Evolutionary conservation across 441 rosid species (phyloP).

Genomic region (Jatropha podagrica): DNA sequence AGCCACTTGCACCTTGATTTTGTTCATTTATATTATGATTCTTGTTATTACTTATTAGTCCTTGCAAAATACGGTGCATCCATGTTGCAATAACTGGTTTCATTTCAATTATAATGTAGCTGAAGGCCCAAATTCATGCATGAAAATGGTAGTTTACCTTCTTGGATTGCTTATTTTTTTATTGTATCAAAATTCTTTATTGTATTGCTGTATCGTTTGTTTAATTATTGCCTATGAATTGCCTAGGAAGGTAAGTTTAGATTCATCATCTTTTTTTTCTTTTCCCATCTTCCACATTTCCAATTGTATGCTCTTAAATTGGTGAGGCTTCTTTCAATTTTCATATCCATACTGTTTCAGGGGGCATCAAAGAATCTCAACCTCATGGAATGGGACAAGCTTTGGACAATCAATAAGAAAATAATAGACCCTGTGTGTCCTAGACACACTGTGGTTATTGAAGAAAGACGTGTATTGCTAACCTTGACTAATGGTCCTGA

Average conservation of each 20-base stretch:
- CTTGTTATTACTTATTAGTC: neutral
- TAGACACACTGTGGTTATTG: slow-evolving; percentile 86
- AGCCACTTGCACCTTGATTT: neutral
- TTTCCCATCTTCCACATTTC: neutral
- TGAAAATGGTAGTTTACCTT: neutral
- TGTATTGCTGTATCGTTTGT: neutral
- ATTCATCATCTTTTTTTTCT: neutral
- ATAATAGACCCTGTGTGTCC: slow-evolving; percentile 95
- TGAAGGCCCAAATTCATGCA: neutral
- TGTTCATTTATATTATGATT: neutral
- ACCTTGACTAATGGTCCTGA: slow-evolving; percentile 72
- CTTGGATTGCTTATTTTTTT: neutral
- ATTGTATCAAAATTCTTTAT: neutral
- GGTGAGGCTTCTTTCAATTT: neutral
- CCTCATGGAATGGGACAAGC: slow-evolving; percentile 95
- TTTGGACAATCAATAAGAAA: slow-evolving; percentile 92
- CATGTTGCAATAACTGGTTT: neutral
- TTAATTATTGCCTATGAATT: neutral
- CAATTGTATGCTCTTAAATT: neutral
- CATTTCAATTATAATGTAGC: neutral
- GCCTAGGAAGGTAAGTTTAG: slow-evolving; percentile 2
- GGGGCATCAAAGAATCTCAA: slow-evolving; percentile 92
- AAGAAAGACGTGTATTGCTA: slow-evolving; percentile 56
- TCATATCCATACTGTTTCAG: slow-evolving; percentile 33
- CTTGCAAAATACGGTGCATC: neutral